phyloP scores from a whole-genome alignment of 208 protist species.

The Trypanosoma melophagium region DNA sequence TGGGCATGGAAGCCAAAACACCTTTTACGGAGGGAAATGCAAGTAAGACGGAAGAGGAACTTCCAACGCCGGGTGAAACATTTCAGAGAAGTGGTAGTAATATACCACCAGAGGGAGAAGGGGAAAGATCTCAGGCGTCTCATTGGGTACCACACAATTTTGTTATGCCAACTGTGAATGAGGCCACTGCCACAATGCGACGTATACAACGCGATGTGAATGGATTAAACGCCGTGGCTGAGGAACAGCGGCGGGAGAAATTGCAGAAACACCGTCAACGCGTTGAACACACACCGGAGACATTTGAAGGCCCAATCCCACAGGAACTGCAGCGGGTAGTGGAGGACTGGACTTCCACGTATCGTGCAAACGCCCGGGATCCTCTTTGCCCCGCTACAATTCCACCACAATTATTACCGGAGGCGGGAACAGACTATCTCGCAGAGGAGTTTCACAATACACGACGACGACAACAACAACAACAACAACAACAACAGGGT shows the following conservation, averaged over 20 bases:
- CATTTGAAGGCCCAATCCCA: constrained; percentile 26
- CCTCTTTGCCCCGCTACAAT: constrained; percentile 37
- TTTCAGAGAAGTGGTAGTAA: no score
- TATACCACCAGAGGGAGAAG: neutral
- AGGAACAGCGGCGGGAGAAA: constrained; percentile 66
- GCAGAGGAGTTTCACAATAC: constrained; percentile 38
- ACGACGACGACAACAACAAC: neutral
- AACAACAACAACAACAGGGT: constrained; percentile 9
- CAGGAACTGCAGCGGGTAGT: constrained; percentile 50
- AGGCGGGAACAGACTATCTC: constrained; percentile 72
- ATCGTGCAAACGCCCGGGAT: constrained; percentile 39
- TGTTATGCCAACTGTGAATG: constrained; percentile 66
- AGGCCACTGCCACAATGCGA: constrained; percentile 59
- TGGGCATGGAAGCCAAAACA: constrained; percentile 25
- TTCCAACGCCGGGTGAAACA: neutral
- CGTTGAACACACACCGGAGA: constrained; percentile 20
- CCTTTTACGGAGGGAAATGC: neutral
- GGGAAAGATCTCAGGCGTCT: neutral
- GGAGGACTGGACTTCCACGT: constrained; percentile 48
- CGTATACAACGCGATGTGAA: constrained; percentile 80
- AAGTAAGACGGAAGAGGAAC: neutral
- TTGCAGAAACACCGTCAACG: constrained; percentile 21
- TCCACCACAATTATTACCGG: constrained; percentile 42
- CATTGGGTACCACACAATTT: constrained; percentile 39
- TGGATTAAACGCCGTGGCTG: constrained; percentile 78